phyloP scores from a whole-genome alignment of 2,329 filamentous ascomycete genomes.

The Thermothelomyces thermophilus region DNA sequence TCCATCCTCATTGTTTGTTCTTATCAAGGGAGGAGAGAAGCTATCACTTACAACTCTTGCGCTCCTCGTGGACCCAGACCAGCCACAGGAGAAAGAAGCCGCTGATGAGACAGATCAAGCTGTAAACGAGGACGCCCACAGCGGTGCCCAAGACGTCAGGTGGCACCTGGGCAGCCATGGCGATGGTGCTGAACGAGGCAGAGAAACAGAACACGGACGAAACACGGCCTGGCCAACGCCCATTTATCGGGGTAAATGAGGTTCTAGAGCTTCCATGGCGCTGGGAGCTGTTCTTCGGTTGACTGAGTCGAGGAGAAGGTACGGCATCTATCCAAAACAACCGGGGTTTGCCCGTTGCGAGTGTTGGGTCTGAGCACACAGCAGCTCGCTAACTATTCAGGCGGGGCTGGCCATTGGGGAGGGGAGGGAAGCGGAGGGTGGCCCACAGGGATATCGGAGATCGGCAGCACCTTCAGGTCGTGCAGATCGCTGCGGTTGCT shows the following conservation, averaged over 20 bases:
- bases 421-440: too few relatives aligned
- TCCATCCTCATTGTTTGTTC: too few relatives aligned
- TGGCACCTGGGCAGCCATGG: conserved; percentile 34
- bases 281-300: not conserved
- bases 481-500: too few relatives aligned
- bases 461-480: too few relatives aligned
- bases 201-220: not conserved
- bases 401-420: too few relatives aligned
- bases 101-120: conserved; percentile 30
- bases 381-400: too few relatives aligned
- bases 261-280: not conserved
- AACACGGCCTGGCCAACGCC: too few relatives aligned
- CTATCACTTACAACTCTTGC: conserved; percentile 34
- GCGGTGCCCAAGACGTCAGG: conserved; percentile 30
- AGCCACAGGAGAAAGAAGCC: conserved; percentile 33
- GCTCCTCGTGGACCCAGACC: conserved; percentile 35
- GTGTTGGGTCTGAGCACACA: not conserved
- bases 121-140: conserved; percentile 32
- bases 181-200: not conserved
- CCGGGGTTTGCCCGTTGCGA: not conserved
- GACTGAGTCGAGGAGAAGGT: too few relatives aligned
- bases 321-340: not conserved
- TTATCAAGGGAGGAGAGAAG: too few relatives aligned
- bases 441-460: too few relatives aligned
- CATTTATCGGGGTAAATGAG: not conserved